Evolutionary conservation across 2,329 filamentous ascomycete species (phyloP).

Genomic region (Ophiosphaerella herpotricha): DNA sequence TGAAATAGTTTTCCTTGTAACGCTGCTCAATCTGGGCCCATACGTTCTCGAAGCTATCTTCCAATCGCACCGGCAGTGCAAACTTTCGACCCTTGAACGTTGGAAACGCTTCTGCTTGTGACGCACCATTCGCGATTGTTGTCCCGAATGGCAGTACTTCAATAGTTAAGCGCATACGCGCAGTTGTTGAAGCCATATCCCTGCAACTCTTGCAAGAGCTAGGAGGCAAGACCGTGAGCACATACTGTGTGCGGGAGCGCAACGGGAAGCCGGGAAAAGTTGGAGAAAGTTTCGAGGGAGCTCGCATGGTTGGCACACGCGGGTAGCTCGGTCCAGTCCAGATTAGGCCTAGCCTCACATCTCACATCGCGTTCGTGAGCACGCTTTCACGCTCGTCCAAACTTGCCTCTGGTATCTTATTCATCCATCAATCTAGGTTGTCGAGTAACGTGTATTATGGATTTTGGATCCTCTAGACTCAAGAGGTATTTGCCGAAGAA

Average conservation of each 20-base stretch:
- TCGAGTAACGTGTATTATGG: too few species aligned
- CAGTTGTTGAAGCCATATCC: conserved; percentile 12
- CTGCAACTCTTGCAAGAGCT: not conserved
- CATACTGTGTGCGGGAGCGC: not conserved
- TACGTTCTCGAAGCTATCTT: conserved; percentile 37
- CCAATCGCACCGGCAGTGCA: conserved; percentile 30
- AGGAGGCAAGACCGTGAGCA: not conserved
- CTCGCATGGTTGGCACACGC: too few species aligned
- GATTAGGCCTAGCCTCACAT: too few species aligned
- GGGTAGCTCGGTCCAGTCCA: too few species aligned
- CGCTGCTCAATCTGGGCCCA: conserved; percentile 38
- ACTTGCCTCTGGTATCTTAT: too few species aligned
- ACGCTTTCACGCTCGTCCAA: too few species aligned
- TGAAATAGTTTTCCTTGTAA: conserved; percentile 43
- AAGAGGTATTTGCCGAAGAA: too few species aligned
- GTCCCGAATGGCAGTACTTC: conserved; percentile 32
- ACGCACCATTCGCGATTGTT: conserved; percentile 26
- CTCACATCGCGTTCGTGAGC: too few species aligned
- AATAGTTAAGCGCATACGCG: conserved; percentile 37
- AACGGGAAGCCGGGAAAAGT: not conserved
- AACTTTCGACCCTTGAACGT: conserved; percentile 44
- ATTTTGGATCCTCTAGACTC: too few species aligned
- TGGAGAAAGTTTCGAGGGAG: too few species aligned
- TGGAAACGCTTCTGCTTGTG: conserved; percentile 19
- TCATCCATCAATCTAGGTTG: too few species aligned